Evolutionary conservation across 2,329 filamentous ascomycete genomes (phyloP), one percentile per base, ranked within the genome.

Genomic region (Ophiostoma sp.): DNA sequence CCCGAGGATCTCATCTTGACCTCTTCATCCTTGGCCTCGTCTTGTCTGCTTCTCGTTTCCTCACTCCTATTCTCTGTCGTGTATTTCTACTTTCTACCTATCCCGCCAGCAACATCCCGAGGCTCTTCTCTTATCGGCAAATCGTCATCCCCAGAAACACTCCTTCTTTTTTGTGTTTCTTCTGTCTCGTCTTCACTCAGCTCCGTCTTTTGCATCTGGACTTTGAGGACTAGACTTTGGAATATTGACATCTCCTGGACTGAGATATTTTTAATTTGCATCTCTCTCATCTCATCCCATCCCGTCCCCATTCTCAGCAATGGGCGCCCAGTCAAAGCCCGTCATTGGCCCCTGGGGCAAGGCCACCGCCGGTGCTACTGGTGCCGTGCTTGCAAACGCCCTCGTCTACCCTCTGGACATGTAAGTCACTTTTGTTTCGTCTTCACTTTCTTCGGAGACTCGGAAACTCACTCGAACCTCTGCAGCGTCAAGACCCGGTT

Each of bases 371-470:
- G 95, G 95, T 76, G 93, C 95, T 68, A 92, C 92, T 27, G 95
- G 95, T 72, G 95, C 95, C 66, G 93, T 98, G 52, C 85, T 99
- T 72, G 95, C 95, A 71, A 99, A 99, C 83, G 91, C 94, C 64
- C 82, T 97, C 73, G 94, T 98, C 71, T 99, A 99, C 80, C 95
- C 95, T 66, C 85, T 99, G 72, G 95, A 99, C 81, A 94, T 99
- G 94, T 97, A 52, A 33, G 66, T 36, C 2, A 20, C 7, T 48
- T 17, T 48, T 48, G 41, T 44, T 44, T 44, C 4, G 11, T 48
- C 6, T 48, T 20, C 7, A 8, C 44, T 48, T 48, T 48, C 17
- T 48, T 11, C 39, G 7, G 36, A 39, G 36, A 31, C 27, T 44
- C 41, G 15, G 41, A 48, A 48, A 48, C 44, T 48, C 44, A 48